These are phyloP conservation scores for Vachellia pachyceras DNA, from an alignment of 306 rosid species.

Conservation along the genomic window DNA sequence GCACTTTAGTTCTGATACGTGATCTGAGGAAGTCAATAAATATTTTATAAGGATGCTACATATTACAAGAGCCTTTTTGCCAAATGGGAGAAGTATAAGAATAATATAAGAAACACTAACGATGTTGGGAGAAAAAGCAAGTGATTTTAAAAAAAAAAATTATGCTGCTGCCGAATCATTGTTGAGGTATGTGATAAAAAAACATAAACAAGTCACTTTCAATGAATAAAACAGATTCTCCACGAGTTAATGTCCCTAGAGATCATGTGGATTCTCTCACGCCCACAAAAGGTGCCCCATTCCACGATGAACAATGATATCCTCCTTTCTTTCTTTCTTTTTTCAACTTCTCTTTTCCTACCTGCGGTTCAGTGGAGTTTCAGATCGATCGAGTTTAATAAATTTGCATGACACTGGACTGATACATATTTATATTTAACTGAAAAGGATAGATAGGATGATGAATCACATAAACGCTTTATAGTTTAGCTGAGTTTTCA, in stretches of 20 bases:
- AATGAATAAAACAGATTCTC: slow-evolving; percentile 54
- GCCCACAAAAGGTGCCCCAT: slow-evolving; percentile 36
- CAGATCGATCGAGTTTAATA: not conserved
- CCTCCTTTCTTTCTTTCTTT: slow-evolving; percentile 15
- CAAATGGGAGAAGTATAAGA: slow-evolving; percentile 7
- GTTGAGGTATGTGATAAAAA: slow-evolving; percentile 50
- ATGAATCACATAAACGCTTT: too few species aligned
- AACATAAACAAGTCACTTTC: slow-evolving; percentile 36
- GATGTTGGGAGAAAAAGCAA: slow-evolving; percentile 41
- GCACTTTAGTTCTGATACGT: not conserved
- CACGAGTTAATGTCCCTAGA: slow-evolving; percentile 49
- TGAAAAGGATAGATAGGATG: too few species aligned
- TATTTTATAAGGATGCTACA: slow-evolving; percentile 1
- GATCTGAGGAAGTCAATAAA: slow-evolving; percentile 12
- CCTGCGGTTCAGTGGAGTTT: not conserved
- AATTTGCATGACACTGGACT: too few species aligned
- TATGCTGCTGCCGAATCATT: slow-evolving; percentile 46
- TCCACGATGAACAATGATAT: slow-evolving; percentile 34
- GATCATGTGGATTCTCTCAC: slow-evolving; percentile 38
- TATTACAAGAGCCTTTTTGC: not conserved
- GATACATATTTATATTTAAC: too few species aligned
- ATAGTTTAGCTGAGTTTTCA: too few species aligned
- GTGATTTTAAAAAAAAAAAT: slow-evolving; percentile 25
- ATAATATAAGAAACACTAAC: slow-evolving; percentile 14
- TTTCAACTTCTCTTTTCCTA: not conserved